Percentiles rank a stretch among this genome's conserved stretches.
phyloP scores from a whole-genome alignment of 768 basidiomycete genomes.

The Amyloporia xantha region DNA sequence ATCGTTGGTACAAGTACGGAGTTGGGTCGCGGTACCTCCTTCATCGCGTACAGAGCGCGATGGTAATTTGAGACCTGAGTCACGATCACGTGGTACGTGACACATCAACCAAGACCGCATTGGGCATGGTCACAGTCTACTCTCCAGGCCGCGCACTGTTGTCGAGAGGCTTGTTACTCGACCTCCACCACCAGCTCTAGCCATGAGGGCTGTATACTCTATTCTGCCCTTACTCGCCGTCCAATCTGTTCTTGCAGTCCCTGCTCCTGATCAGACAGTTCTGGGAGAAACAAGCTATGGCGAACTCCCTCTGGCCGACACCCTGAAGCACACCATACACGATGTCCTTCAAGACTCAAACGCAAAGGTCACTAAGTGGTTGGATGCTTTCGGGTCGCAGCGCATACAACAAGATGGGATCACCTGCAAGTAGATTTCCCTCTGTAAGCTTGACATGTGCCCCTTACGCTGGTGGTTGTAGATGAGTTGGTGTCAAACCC shows the following conservation, averaged over 20 bases:
- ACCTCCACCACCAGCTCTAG: not conserved
- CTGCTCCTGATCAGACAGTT: conserved; percentile 40
- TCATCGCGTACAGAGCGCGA: too few species aligned
- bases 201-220: not conserved
- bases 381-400: conserved; percentile 47
- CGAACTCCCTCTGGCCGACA: conserved; percentile 17
- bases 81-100: not conserved
- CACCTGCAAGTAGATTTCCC: conserved; percentile 46
- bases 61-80: not conserved
- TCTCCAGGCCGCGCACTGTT: too few species aligned
- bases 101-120: too few species aligned
- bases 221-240: conserved; percentile 14
- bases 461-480: conserved; percentile 7
- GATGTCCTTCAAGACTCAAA: conserved; percentile 28
- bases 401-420: conserved; percentile 68
- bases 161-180: too few species aligned
- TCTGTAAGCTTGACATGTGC: not conserved
- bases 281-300: conserved; percentile 26
- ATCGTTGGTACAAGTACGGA: too few species aligned
- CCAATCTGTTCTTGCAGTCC: conserved; percentile 31
- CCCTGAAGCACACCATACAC: conserved; percentile 30
- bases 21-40: too few species aligned
- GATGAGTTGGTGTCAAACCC: conserved; percentile 36
- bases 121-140: too few species aligned
- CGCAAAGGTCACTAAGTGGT: conserved; percentile 51